Evolutionary conservation across 805 yeast species (phyloP).

Genomic region (Candida manassasensis): DNA sequence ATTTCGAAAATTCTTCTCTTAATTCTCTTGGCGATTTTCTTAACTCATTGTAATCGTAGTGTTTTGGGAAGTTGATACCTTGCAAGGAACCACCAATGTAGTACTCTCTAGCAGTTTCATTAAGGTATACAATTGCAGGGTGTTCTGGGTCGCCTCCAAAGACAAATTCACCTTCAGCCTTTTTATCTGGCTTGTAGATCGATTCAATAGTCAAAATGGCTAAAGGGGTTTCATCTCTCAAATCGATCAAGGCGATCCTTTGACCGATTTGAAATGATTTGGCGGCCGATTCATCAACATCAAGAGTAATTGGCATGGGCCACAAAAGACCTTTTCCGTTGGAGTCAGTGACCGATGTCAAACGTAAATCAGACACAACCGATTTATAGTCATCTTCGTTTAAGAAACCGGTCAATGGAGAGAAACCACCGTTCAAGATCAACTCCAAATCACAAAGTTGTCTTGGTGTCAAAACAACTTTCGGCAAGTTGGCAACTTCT

Average conservation of each 20-base stretch:
- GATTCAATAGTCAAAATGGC: slow-evolving; percentile 81
- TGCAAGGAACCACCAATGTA: slow-evolving; percentile 87
- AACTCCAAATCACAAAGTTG: slow-evolving; percentile 92
- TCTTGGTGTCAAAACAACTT: slow-evolving; percentile 67
- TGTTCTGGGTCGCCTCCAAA: slow-evolving; percentile 97
- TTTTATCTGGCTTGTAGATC: slow-evolving; percentile 77
- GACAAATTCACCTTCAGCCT: slow-evolving; percentile 74
- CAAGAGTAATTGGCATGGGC: slow-evolving; percentile 91
- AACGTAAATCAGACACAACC: slow-evolving; percentile 66
- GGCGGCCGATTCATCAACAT: slow-evolving; percentile 52
- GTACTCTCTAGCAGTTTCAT: slow-evolving; percentile 70
- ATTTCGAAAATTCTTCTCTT: slow-evolving; percentile 73
- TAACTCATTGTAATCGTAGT: slow-evolving; percentile 83
- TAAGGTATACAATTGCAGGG: slow-evolving; percentile 78
- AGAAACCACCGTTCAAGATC: slow-evolving; percentile 90
- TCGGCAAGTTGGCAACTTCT: slow-evolving; percentile 44
- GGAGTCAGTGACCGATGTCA: slow-evolving; percentile 42
- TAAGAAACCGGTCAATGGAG: slow-evolving; percentile 71
- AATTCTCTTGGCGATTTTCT: slow-evolving; percentile 90
- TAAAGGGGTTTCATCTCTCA: slow-evolving; percentile 70
- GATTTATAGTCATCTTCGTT: slow-evolving; percentile 62
- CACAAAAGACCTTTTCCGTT: slow-evolving; percentile 64
- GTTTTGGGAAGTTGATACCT: slow-evolving; percentile 79
- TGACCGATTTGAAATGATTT: slow-evolving; percentile 46
- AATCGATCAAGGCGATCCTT: slow-evolving; percentile 71